phyloP scores from a whole-genome alignment of 148 eudicot genomes.

The Rhododendron simsii region DNA sequence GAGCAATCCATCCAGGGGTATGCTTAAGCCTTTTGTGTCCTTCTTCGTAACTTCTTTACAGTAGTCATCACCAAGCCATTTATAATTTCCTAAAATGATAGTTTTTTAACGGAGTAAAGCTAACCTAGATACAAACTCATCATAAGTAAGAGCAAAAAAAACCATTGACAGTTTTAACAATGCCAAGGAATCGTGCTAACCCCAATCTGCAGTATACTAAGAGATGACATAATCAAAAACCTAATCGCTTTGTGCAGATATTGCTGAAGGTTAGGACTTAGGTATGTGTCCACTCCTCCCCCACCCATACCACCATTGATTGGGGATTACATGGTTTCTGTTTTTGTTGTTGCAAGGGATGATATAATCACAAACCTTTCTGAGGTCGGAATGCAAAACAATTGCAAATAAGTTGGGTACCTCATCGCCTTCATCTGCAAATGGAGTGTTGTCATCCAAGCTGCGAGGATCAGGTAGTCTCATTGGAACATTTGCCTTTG shows the following conservation, averaged over 20 bases:
- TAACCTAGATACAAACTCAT: neutral
- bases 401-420: conserved; percentile 24
- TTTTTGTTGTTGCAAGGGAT: too few species aligned
- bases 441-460: conserved; percentile 51
- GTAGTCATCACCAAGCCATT: neutral
- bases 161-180: neutral
- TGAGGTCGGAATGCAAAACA: neutral
- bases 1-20: neutral
- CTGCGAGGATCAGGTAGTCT: conserved; percentile 42
- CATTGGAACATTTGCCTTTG: conserved; percentile 37
- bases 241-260: too few species aligned
- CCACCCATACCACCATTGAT: neutral
- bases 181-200: neutral
- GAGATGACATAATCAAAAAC: neutral
- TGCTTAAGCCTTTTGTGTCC: neutral
- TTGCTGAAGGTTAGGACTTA: too few species aligned
- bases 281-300: too few species aligned
- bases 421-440: conserved; percentile 99
- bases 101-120: neutral
- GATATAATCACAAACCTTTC: neutral
- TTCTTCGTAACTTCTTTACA: neutral
- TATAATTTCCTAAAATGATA: neutral
- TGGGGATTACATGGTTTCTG: neutral
- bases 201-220: neutral
- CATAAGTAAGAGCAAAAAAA: neutral